Base-by-base conservation (phyloP, 2,329 filamentous ascomycete genomes). In the Apiospora aurea region DNA sequence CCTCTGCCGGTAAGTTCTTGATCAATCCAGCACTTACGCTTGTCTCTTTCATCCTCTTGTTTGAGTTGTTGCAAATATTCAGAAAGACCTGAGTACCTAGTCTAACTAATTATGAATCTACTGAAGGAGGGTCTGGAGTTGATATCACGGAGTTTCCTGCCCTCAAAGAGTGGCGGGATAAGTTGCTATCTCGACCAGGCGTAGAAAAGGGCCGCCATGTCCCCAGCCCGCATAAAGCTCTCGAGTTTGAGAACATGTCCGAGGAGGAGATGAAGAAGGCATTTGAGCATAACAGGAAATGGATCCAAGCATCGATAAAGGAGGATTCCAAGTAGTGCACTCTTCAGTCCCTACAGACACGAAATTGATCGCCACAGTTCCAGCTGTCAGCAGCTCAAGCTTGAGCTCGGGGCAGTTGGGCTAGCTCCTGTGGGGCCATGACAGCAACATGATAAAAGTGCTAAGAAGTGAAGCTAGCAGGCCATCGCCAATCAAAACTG, bases 301-400 rank as follows among this genome's bases (percentile, higher is more conserved):
- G 91, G 91, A 86, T 94, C 7, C 87, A 92, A 80, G 77, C 85
- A 73, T 88, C 90, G 2, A 93, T 92, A 90, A 87, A 89, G 78
- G 83, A 85, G 18, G 89, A 92, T 81, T 84, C 86, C 14, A 85
- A 87, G 76, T 34, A 57, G 51, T 1, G 8, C 8, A 8, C 13
- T 11, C 13, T 43, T 43, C 46, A 5, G 46, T 47, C n/a, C n/a
- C n/a, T n/a, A 47, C 46, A n/a, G 46, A 47, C 7, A 47, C 16
- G 44, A 47, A 47, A 47, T 47, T 18, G 44, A 47, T 47, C 34
- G 34, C 34, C 34, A 38, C 34, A 38, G 34, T 8, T 47, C 5
- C 49, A 53, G 24, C 49, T 18, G 51, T 24, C 47, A 51, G 21
- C 26, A 57, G 26, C 51, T 57, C 26, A 18, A 29, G 53, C 53